Conservation (phyloP, 306 rosid genomes). For the Carpinus viminea region DNA sequence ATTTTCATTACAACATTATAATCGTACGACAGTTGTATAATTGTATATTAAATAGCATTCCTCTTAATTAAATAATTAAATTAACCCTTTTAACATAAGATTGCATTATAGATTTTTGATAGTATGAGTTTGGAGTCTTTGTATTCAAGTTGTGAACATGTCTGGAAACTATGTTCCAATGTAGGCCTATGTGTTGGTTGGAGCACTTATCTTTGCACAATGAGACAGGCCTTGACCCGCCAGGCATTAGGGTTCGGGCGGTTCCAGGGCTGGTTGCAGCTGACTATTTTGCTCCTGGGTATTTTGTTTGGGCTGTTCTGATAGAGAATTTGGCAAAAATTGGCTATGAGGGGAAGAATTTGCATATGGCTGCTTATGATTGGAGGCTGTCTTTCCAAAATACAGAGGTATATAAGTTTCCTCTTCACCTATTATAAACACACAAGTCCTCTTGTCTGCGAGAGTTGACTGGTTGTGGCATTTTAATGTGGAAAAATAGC, state of each 20-base stretch:
- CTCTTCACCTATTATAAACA: neutral
- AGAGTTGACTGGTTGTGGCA: neutral
- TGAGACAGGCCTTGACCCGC: constrained; percentile 86
- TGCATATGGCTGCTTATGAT: constrained; percentile 75
- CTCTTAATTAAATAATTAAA: too few relatives aligned
- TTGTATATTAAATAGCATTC: too few relatives aligned
- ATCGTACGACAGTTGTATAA: too few relatives aligned
- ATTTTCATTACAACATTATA: too few relatives aligned
- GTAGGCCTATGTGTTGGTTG: constrained; percentile 76
- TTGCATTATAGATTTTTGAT: constrained; percentile 10
- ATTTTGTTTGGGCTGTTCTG: constrained; percentile 70
- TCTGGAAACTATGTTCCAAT: constrained; percentile 19
- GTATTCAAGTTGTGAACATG: neutral
- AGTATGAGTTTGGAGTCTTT: neutral
- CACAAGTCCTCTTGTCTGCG: neutral
- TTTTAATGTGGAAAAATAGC: neutral
- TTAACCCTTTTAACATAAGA: too few relatives aligned
- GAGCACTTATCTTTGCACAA: constrained; percentile 77
- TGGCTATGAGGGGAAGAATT: constrained; percentile 82
- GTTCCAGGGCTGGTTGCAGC: constrained; percentile 64
- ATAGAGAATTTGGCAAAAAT: constrained; percentile 72
- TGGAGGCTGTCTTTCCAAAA: constrained; percentile 91
- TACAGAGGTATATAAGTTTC: constrained; percentile 56
- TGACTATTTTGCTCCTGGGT: constrained; percentile 58
- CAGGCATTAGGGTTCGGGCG: constrained; percentile 76